Conservation (phyloP, 2,329 filamentous ascomycete genomes). For the Colletotrichum chlorophyti region DNA sequence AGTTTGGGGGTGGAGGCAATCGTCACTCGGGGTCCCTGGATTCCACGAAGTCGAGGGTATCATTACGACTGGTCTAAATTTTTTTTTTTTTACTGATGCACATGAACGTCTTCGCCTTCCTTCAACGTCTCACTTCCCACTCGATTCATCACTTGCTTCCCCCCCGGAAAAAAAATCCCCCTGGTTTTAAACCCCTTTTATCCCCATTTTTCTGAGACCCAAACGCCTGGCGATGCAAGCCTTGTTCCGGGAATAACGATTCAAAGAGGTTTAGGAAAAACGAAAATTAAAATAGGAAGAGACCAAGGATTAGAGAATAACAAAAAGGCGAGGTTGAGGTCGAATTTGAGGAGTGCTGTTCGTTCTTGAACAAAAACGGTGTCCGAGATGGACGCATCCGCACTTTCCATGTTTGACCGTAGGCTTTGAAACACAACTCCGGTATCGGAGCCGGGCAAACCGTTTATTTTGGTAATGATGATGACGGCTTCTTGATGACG, state of each 20-base stretch:
- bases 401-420: no score
- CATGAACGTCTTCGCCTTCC: not conserved
- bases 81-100: not conserved
- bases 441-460: no score
- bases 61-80: not conserved
- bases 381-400: no score
- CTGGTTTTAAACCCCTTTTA: not conserved
- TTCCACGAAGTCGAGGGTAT: not conserved
- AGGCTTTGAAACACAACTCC: no score
- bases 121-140: no score
- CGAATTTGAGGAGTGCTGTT: no score
- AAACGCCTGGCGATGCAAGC: not conserved
- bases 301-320: no score
- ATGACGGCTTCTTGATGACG: slow-evolving; percentile 28
- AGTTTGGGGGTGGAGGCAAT: no score
- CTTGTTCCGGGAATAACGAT: not conserved
- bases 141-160: not conserved
- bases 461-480: slow-evolving; percentile 3
- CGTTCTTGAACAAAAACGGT: no score
- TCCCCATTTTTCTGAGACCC: not conserved
- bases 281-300: not conserved
- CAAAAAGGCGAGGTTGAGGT: no score
- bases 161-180: not conserved
- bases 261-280: not conserved
- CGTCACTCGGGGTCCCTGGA: no score